Evolutionary conservation across 306 rosid species (phyloP).

Genomic region (Fragaria nilgerrensis): DNA sequence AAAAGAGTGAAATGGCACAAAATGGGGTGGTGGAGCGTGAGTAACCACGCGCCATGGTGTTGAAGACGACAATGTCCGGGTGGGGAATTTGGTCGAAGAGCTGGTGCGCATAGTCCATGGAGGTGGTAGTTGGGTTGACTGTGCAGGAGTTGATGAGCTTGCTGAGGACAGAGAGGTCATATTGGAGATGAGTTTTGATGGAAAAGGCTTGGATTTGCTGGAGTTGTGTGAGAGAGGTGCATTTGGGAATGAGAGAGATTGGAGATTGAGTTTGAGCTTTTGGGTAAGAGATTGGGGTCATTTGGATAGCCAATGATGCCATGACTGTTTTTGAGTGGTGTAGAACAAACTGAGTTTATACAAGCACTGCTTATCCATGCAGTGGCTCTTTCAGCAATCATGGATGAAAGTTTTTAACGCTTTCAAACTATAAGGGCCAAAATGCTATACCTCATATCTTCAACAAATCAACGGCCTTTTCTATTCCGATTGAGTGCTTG

Average conservation of each 20-base stretch:
- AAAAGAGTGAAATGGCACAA: slow-evolving; percentile 48
- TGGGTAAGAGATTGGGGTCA: slow-evolving; percentile 38
- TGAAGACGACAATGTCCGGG: slow-evolving; percentile 59
- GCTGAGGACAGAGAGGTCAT: slow-evolving; percentile 38
- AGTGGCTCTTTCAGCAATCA: not conserved
- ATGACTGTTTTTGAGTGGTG: slow-evolving; percentile 17
- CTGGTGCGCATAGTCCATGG: slow-evolving; percentile 60
- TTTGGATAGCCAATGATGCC: slow-evolving; percentile 44
- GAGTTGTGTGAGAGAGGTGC: slow-evolving; percentile 55
- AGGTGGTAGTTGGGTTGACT: slow-evolving; percentile 28
- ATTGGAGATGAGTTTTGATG: slow-evolving; percentile 64
- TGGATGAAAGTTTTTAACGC: not conserved
- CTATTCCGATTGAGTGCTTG: not conserved
- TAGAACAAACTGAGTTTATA: not conserved
- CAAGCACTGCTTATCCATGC: not conserved
- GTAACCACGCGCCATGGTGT: slow-evolving; percentile 72
- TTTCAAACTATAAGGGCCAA: not conserved
- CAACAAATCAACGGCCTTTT: not conserved
- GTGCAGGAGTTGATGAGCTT: slow-evolving; percentile 69
- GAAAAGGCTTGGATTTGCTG: slow-evolving; percentile 74
- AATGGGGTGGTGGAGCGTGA: slow-evolving; percentile 55
- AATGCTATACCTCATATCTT: not conserved
- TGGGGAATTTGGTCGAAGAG: slow-evolving; percentile 62
- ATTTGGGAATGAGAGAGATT: slow-evolving; percentile 59
- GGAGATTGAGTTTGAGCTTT: slow-evolving; percentile 32